phyloP scores from a whole-genome alignment of 2,329 filamentous ascomycete genomes.

The Ascochyta fabae region DNA sequence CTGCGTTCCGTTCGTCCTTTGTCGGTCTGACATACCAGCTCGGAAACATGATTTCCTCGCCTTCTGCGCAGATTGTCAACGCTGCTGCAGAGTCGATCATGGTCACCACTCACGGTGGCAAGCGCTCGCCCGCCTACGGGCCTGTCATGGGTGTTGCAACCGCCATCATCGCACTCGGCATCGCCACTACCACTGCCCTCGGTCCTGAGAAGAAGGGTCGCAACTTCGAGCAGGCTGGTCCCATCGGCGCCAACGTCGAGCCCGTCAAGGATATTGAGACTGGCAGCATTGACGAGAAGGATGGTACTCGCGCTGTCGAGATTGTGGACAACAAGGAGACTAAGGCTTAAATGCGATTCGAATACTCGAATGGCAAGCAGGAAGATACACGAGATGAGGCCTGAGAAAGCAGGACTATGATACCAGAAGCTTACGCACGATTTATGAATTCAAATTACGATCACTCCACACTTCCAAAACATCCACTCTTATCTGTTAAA shows the following conservation, averaged over 20 bases:
- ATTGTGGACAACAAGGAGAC: conserved; percentile 22
- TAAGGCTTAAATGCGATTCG: conserved; percentile 2
- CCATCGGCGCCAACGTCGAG: conserved; percentile 53
- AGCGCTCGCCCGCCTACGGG: conserved; percentile 71
- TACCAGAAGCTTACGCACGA: conserved; percentile 5
- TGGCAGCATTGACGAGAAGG: conserved; percentile 40
- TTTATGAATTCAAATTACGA: conserved; percentile 1
- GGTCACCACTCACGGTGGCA: conserved; percentile 61
- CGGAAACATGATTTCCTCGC: conserved; percentile 76
- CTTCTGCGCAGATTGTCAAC: conserved; percentile 78
- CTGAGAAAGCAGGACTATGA: background rate
- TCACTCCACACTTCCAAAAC: too few relatives aligned
- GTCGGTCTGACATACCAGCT: conserved; percentile 76
- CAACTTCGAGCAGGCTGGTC: conserved; percentile 67
- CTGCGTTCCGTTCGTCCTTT: conserved; percentile 73
- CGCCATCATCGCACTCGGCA: conserved; percentile 75
- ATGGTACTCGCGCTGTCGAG: conserved; percentile 28
- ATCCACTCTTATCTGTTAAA: background rate
- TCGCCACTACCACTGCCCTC: conserved; percentile 69
- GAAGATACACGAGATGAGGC: background rate
- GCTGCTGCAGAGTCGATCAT: conserved; percentile 66
- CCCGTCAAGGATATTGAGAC: conserved; percentile 42
- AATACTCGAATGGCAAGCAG: background rate
- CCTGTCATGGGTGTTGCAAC: conserved; percentile 78
- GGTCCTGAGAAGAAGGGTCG: conserved; percentile 78